Base-by-base conservation (phyloP, 1,139 yeast species). In the Taphrina betulina region DNA sequence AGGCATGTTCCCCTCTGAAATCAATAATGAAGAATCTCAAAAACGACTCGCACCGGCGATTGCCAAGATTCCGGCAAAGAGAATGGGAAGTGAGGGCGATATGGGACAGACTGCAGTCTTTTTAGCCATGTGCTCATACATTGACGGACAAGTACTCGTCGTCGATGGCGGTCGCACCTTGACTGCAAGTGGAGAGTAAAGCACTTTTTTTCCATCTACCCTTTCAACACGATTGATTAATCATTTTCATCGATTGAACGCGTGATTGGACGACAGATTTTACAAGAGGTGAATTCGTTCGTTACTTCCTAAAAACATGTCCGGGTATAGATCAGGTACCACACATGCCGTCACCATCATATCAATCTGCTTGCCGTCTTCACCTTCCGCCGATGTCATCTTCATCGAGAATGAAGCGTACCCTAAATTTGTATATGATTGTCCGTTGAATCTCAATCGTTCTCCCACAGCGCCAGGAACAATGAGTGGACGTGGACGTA, bases 21-120 rank as follows among this genome's bases (percentile, higher is more conserved):
- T 43, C n/a, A 33, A 29, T n/a, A 22, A 43, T 3, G 48, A 29
- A 1, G 48, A 16, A 17, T 19, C 48, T n/a, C 48, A 31, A n/a
- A 43, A 43, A 19, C 7, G 38, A n/a, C 17, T 43, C 34, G 29
- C 17, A 7, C 48, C 48, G 20, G 48, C 38, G 10, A 16, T 43
- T 10, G 19, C 29, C 17, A 52, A 42, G 29, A 35, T 52, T 19
- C 57, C 57, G 8, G 52, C 45, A 17, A 42, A 44, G 40, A 23
- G 57, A 16, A 28, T 38, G 17, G 57, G 57, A 8, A 44, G 19
- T 10, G 57, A 46, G 34, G n/a, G 24, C 5, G 57, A 53, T 19
- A 35, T 42, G 50, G 56, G 50, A 14, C 37, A 42, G 43, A 38
- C 56, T n/a, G 56, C 56, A 19, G 19, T 52, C 40, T 52, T 52